A percentile compares a stretch with the other conserved stretches of the same genome.
Conservation (phyloP, 139 green algal genomes). For the Chlorella sp. region DNA sequence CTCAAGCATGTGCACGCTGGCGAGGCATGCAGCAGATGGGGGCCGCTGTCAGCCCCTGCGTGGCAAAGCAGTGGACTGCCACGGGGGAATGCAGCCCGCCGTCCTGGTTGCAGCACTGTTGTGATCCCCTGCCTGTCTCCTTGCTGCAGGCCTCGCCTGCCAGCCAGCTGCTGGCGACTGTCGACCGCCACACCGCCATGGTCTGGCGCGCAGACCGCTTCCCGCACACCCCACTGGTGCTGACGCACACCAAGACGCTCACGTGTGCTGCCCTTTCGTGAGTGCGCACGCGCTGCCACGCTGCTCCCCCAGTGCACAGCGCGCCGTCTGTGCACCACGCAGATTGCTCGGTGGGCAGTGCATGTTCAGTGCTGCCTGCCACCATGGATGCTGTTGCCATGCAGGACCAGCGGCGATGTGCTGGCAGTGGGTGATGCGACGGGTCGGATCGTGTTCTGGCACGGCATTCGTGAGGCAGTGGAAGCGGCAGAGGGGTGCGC, state of each 20-base stretch:
- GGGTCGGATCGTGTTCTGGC: conserved; percentile 6
- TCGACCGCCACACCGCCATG: conserved; percentile 9
- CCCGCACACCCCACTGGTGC: neutral
- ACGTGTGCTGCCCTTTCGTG: conserved; percentile 5
- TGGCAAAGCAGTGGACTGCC: no score
- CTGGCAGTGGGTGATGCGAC: conserved; percentile 11
- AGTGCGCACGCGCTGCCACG: neutral
- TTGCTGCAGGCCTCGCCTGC: neutral
- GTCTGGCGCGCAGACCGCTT: conserved; percentile 1
- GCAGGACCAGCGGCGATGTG: conserved; percentile 1
- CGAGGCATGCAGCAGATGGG: no score
- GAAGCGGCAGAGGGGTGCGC: neutral
- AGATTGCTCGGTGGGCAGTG: no score
- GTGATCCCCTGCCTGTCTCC: neutral
- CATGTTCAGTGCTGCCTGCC: neutral
- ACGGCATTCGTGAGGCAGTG: neutral
- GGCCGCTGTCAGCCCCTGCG: no score
- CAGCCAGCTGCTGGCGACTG: neutral
- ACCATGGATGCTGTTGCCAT: neutral
- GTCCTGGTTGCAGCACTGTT: neutral
- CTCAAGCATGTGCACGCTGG: neutral
- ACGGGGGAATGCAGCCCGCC: neutral
- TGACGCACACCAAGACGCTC: conserved; percentile 17
- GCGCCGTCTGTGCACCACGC: neutral
- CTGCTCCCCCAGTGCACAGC: neutral